Conservation (phyloP, 2,329 filamentous ascomycete species). For the Aspergillus ibericus region DNA sequence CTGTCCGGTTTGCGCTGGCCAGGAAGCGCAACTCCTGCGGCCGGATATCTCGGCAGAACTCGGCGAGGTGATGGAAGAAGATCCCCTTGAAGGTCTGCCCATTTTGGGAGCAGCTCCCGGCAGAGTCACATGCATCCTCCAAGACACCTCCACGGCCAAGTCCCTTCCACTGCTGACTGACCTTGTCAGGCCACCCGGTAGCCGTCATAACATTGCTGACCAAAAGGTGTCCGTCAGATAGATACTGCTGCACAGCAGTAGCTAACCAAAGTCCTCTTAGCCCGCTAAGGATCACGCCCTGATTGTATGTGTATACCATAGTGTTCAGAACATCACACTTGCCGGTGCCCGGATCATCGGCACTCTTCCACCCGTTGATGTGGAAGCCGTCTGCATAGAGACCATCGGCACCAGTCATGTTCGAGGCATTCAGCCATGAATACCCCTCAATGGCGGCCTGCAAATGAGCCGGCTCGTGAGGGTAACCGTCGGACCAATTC, state of each 20-base stretch:
- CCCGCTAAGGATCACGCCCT: constrained; percentile 83
- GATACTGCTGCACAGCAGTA: constrained; percentile 69
- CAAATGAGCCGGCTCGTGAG: constrained; percentile 65
- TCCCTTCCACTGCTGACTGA: constrained; percentile 63
- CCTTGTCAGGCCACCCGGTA: constrained; percentile 65
- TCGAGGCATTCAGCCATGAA: constrained; percentile 72
- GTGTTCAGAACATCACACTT: constrained; percentile 79
- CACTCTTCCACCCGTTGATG: constrained; percentile 63
- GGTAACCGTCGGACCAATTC: constrained; percentile 32
- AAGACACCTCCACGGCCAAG: constrained; percentile 77
- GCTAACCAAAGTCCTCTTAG: constrained; percentile 76
- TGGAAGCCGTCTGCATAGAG: constrained; percentile 89
- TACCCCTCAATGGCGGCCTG: constrained; percentile 75
- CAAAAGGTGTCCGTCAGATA: constrained; percentile 77
- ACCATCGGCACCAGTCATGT: constrained; percentile 75
- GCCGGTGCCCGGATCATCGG: constrained; percentile 62
- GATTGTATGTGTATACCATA: constrained; percentile 95
- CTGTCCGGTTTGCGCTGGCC: constrained; percentile 24
- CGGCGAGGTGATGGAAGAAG: constrained; percentile 82
- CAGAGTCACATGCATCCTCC: constrained; percentile 79
- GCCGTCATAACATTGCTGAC: constrained; percentile 72
- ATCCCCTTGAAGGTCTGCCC: constrained; percentile 91
- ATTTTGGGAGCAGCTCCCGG: constrained; percentile 75
- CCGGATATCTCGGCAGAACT: constrained; percentile 71
- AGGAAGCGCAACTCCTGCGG: constrained; percentile 50